These are phyloP conservation scores for Penicillium riverlandense DNA, from an alignment of 495 filamentous ascomycete species.

Conservation along the genomic window DNA sequence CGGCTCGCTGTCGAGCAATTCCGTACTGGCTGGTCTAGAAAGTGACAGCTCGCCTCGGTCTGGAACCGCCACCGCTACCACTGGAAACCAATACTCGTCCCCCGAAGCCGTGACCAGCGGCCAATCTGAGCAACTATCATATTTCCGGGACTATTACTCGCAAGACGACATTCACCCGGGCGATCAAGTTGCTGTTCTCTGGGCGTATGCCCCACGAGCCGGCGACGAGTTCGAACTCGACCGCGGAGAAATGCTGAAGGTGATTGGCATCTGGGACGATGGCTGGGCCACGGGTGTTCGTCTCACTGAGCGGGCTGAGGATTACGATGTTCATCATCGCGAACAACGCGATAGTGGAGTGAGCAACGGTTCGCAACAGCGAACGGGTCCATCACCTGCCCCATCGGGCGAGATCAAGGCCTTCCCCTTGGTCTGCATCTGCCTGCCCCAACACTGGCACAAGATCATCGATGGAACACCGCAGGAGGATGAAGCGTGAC, in stretches of 20 bases:
- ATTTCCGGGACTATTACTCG: slow-evolving; percentile 99
- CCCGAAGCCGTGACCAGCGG: slow-evolving; percentile 77
- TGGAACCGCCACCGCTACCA: slow-evolving; percentile 44
- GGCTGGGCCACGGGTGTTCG: slow-evolving; percentile 96
- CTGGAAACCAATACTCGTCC: slow-evolving; percentile 60
- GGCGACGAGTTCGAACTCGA: slow-evolving; percentile 91
- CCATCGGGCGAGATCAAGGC: slow-evolving; percentile 88
- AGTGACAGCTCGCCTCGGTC: slow-evolving; percentile 69
- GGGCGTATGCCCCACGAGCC: slow-evolving; percentile 94
- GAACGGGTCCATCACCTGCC: slow-evolving; percentile 54
- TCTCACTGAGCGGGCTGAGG: slow-evolving; percentile 75
- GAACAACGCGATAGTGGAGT: slow-evolving; percentile 88
- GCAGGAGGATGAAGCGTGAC: slow-evolving; percentile 29
- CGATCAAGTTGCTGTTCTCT: slow-evolving; percentile 84
- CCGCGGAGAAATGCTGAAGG: slow-evolving; percentile 95
- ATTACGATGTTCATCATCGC: slow-evolving; percentile 71
- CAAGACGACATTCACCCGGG: slow-evolving; percentile 90
- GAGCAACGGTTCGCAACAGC: slow-evolving; percentile 64
- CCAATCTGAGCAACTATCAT: slow-evolving; percentile 88
- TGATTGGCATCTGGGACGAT: slow-evolving; percentile 99
- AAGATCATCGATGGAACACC: slow-evolving; percentile 80
- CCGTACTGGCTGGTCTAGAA: slow-evolving; percentile 59
- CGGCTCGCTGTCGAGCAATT: slow-evolving; percentile 86
- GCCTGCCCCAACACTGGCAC: slow-evolving; percentile 93
- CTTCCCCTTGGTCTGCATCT: slow-evolving; percentile 96